phyloP scores from a whole-genome alignment of 257 asterid genomes.

The Marsdenia floribunda region DNA sequence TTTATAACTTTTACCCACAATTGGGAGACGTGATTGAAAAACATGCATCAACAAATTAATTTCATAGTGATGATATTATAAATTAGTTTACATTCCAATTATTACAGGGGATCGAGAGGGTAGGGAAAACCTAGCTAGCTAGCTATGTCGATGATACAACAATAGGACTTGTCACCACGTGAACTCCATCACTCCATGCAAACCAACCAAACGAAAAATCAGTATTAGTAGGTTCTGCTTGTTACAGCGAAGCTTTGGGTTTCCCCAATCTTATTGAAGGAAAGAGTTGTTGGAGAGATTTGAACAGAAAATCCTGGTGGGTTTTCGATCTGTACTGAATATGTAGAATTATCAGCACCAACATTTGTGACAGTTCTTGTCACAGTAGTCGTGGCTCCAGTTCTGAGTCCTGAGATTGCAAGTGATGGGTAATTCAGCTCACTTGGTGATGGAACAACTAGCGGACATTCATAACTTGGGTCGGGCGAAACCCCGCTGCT shows the following conservation, averaged over 20 bases:
- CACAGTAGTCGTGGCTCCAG: slow-evolving; percentile 26
- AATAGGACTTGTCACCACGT: slow-evolving; percentile 37
- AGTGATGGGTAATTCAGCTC: slow-evolving; percentile 52
- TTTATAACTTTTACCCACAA: no score
- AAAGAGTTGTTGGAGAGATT: slow-evolving; percentile 24
- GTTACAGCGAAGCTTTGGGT: slow-evolving; percentile 27
- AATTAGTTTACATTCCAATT: no score
- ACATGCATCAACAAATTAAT: no score
- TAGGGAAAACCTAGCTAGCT: no score
- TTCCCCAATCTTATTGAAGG: slow-evolving; percentile 28
- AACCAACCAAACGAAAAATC: slow-evolving; percentile 22
- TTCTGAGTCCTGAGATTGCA: slow-evolving; percentile 22
- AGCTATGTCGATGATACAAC: no score
- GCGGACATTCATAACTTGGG: slow-evolving; percentile 27
- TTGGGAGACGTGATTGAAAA: no score
- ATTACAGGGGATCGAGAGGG: no score
- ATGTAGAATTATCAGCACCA: slow-evolving; percentile 22
- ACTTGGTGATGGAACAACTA: slow-evolving; percentile 17
- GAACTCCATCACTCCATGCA: slow-evolving; percentile 28
- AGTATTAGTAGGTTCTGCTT: not conserved
- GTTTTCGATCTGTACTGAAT: slow-evolving; percentile 10
- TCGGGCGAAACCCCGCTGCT: slow-evolving; percentile 19
- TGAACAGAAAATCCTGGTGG: slow-evolving; percentile 31
- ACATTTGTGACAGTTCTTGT: slow-evolving; percentile 49
- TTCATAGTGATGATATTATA: no score